Percentiles rank a stretch among this genome's conserved stretches.
phyloP scores from a whole-genome alignment of 2,329 filamentous ascomycete genomes.

The Sclerotinia minor region DNA sequence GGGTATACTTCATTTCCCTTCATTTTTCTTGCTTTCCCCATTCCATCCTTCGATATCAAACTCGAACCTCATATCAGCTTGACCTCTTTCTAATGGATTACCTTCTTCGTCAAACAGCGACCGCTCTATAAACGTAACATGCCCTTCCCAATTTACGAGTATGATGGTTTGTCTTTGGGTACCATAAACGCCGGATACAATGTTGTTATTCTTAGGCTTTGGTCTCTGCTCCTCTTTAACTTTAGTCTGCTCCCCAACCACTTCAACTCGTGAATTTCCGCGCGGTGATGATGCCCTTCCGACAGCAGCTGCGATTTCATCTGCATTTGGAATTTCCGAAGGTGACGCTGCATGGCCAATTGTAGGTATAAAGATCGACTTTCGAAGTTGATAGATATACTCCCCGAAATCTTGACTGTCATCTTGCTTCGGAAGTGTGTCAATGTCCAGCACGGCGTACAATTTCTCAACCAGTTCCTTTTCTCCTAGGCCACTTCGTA shows the following conservation, averaged over 20 bases:
- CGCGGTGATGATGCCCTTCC: constrained; percentile 4
- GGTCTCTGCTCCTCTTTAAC: constrained; percentile 40
- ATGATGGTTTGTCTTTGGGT: constrained; percentile 65
- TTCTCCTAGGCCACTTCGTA: constrained; percentile 46
- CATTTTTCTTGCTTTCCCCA: constrained; percentile 36
- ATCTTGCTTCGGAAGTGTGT: constrained; percentile 51
- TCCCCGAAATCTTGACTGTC: constrained; percentile 50
- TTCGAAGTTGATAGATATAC: constrained; percentile 54
- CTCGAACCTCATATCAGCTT: constrained; percentile 56
- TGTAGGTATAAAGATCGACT: constrained; percentile 62
- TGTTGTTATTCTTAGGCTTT: constrained; percentile 45
- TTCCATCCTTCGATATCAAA: constrained; percentile 56
- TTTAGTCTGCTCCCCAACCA: constrained; percentile 31
- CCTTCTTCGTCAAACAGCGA: constrained; percentile 61
- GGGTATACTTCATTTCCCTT: constrained; percentile 33
- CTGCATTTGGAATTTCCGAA: constrained; percentile 46
- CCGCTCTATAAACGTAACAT: constrained; percentile 59
- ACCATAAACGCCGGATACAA: constrained; percentile 62
- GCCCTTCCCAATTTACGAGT: constrained; percentile 62
- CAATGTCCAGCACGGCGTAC: constrained; percentile 56
- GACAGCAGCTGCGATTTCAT: constrained; percentile 41
- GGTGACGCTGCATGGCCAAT: constrained; percentile 48
- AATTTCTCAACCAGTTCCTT: constrained; percentile 53
- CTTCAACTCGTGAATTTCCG: constrained; percentile 43
- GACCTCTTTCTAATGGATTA: constrained; percentile 53